Base-by-base conservation (phyloP, 306 rosid genomes). In the Adenanthera pavonina region DNA sequence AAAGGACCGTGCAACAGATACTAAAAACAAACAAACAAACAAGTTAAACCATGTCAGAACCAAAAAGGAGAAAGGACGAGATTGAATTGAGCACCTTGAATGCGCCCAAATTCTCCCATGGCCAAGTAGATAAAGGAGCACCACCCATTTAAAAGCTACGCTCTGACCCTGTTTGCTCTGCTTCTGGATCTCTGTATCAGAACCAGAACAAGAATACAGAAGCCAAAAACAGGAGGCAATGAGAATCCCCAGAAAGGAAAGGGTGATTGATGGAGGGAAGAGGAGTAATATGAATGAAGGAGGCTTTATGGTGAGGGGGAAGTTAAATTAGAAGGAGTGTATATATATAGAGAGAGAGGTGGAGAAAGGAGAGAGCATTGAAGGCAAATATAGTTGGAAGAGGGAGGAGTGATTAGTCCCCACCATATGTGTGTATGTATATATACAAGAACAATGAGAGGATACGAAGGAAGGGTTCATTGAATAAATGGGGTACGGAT, bases 61-160 rank as follows among this genome's bases (percentile, higher is more conserved):
- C 35, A 43, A 51, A 0, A 65, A 80, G 69, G 4, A 72, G 54
- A 44, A 78, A 74, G 7, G n/a, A 61, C 12, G 64, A 20, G n/a
- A 67, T 53, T 14, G 36, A 75, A 44, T 34, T 34, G 0, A 69
- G 17, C 86, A 95, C 99, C 97, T 95, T 95, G 82, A 69, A 92
- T 46, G 57, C 17, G 75, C 99, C 98, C 71, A 93, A 57, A 49
- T 92, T 88, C 46, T 92, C 91, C 97, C 99, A 90, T 7, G 98
- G 99, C 98, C 97, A 93, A 75, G 91, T 38, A n/a, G 97, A 83
- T 80, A 93, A 80, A 76, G 94, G 85, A 86, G 87, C 89, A 87
- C 57, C 85, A 87, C 43, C 97, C 95, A 93, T 92, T 75, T 16
- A 53, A 59, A 61, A 41, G 8, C 9, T 44, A 5, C 0, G 51